Evolutionary conservation across 2,329 filamentous ascomycete genomes (phyloP).

Genomic region (Xylariaceae sp.): DNA sequence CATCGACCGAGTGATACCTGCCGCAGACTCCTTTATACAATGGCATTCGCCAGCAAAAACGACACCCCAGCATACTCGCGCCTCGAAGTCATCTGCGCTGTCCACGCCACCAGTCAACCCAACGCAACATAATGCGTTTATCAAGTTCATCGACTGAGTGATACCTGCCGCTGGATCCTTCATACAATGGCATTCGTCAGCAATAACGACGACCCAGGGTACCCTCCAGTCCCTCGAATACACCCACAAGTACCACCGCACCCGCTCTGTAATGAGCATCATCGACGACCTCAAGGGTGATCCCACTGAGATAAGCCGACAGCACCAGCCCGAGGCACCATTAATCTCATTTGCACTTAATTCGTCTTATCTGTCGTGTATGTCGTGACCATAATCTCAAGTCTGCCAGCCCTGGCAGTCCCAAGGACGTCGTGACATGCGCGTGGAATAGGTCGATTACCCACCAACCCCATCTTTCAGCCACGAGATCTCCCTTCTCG

Average conservation of each 20-base stretch:
- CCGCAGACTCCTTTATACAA: slow-evolving; percentile 71
- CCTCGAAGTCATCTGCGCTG: too few species aligned
- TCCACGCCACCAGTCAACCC: slow-evolving; percentile 93
- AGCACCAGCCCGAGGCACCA: too few species aligned
- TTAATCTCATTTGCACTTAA: slow-evolving; percentile 71
- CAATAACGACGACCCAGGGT: slow-evolving; percentile 89
- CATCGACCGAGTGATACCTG: slow-evolving; percentile 81
- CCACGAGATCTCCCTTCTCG: slow-evolving; percentile 87
- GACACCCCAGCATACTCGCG: slow-evolving; percentile 95
- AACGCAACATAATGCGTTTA: slow-evolving; percentile 89
- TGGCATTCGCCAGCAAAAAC: slow-evolving; percentile 95
- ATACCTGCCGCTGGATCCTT: slow-evolving; percentile 76
- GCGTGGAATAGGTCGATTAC: slow-evolving; percentile 76
- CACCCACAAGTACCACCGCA: too few species aligned
- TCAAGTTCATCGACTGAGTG: slow-evolving; percentile 79
- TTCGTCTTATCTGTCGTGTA: slow-evolving; percentile 86
- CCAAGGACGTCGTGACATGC: slow-evolving; percentile 65
- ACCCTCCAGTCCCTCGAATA: too few species aligned
- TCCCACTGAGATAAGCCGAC: too few species aligned
- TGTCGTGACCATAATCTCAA: slow-evolving; percentile 92
- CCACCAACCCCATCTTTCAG: slow-evolving; percentile 93
- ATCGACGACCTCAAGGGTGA: too few species aligned
- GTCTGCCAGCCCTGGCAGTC: slow-evolving; percentile 67
- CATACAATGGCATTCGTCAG: slow-evolving; percentile 87
- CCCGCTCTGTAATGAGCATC: too few species aligned